Base-by-base conservation (phyloP, 352 stramenopile species). In the Globisporangium polare region DNA sequence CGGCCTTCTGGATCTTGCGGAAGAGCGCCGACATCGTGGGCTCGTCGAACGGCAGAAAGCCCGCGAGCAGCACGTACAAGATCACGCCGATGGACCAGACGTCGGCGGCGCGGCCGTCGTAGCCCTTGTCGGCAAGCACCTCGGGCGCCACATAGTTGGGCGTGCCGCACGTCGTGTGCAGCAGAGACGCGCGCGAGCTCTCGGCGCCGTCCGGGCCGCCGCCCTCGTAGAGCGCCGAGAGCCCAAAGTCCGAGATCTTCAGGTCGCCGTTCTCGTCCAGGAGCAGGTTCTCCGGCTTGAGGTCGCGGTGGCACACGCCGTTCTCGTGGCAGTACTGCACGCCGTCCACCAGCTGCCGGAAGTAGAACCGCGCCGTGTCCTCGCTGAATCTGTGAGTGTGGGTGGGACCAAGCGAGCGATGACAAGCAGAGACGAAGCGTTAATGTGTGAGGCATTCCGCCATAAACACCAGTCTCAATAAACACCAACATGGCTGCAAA, bases 41-140 rank as follows among this genome's bases (percentile, higher is more conserved):
- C 62, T 98, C 94, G 63, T 98, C 94, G 58, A 98, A 98, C 37
- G 94, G 94, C 37, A 98, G 69, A 67, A 97, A 98, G 12, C 94
- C 94, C 33, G 88, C 88, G 42, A 97, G 81, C 60, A 97, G 67
- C 37, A 96, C 89, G 73, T 99, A 99, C 35, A 99, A 80, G 62
- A 99, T 99, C 18, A 99, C 97, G 53, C 98, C 98, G 63, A 97
- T 97, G 42, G 90, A 98, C 97, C 98, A 99, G 24, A 99, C 95
- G 78, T 97, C 89, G 22, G 89, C 88, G 8, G 89, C 86, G n/a
- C 85, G 78, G 49, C 89, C 88, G 47, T 97, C 88, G 73, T 99
- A 99, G 27, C 94, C 95, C 69, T 96, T 95, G 72, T 98, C 91
- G 3, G 91, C 88, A 33, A 98, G 81, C 51, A 98, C 91, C 72